Base-by-base conservation (phyloP, 345 rosid species). In the Murraya koenigii region DNA sequence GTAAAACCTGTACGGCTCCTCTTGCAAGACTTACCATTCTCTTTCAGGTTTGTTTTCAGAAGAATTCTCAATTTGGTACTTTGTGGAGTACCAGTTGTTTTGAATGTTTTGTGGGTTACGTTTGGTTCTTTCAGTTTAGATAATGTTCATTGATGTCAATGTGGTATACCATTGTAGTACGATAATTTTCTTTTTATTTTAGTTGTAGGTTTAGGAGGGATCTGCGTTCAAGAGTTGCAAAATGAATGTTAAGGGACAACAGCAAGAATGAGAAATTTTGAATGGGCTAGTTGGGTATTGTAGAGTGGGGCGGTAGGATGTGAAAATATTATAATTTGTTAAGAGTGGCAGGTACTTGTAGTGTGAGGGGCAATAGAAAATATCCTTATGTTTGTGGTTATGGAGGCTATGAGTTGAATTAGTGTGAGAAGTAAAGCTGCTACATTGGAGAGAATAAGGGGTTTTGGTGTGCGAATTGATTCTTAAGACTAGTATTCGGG, bases 1-100 rank as follows among this genome's bases (percentile, higher is more conserved):
- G 97, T 84, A 96, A 96, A 84, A 96, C 99, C 60, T 96, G 99
- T 76, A 96, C 98, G 8, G 97, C 98, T 9, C 99, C 99, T 68
- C 89, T 93, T 17, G 95, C 97, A 77, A 94, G 99, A 19, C 95
- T 96, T 77, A 91, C 98, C 79, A 96, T 96, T 75, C 97, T 96
- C 73, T 96, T 94, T 75, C 99, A 96, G 97, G 99, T 93, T 23
- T 60, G 41, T 44, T 60, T 52, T 75, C 22, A 19, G 35, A 69
- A 44, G 49, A 72, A 69, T 72, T 65, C n/a, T 23, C 10, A 33
- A 39, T 28, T 59, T 62, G 65, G n/a, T 55, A 30, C 26, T 70
- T 74, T 10, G 9, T 36, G 54, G 56, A 41, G n/a, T 71, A 54
- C n/a, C 4, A 9, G 13, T 72, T 62, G 62, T 25, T 14, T 69